A percentile compares a stretch with the other conserved stretches of the same genome.
Conservation (phyloP, 345 rosid genomes). For the Murraya paniculata region DNA sequence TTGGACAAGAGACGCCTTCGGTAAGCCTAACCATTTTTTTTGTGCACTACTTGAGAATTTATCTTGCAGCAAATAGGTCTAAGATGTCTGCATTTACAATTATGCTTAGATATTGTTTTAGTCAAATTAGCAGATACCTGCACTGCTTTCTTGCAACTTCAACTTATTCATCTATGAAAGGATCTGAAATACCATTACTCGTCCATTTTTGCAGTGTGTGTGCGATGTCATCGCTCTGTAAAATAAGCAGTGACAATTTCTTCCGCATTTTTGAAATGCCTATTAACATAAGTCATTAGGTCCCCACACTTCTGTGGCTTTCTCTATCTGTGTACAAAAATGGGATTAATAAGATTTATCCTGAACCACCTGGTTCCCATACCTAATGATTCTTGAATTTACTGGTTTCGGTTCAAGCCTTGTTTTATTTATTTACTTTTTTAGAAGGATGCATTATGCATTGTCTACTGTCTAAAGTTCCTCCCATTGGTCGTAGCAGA, state of each 20-base stretch:
- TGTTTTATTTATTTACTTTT: constrained; percentile 2
- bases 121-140: background rate
- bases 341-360: background rate
- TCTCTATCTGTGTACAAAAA: background rate
- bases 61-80: background rate
- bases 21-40: constrained; percentile 36
- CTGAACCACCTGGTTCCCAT: background rate
- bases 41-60: background rate
- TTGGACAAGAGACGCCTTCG: constrained; percentile 77
- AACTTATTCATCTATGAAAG: background rate
- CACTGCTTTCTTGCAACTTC: background rate
- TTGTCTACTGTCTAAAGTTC: constrained; percentile 2
- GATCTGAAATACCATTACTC: background rate
- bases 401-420: background rate
- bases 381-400: background rate
- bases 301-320: background rate
- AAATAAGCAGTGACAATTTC: background rate
- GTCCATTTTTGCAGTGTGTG: background rate
- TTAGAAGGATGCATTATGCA: background rate
- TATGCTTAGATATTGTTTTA: background rate
- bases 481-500: constrained; percentile 40
- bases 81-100: background rate
- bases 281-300: background rate
- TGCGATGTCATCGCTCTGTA: background rate
- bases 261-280: background rate